Base-by-base conservation (phyloP, 1,284 basidiomycete genomes). In the Flammula alnicola region DNA sequence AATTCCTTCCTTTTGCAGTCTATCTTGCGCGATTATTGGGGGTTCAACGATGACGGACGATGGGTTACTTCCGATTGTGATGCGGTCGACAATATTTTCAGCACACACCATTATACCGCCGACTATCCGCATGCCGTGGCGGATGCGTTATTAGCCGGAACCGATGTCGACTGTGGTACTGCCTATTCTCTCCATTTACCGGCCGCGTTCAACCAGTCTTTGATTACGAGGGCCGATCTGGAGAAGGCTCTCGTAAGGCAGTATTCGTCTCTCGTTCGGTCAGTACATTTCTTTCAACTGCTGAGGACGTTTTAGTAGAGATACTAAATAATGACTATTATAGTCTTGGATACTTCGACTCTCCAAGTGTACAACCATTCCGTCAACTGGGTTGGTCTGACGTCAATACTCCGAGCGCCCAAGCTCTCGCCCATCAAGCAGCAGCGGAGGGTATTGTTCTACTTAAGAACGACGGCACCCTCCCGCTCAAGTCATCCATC, bases 291-390 rank as follows among this genome's bases (percentile, higher is more conserved):
- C 27, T 8, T 6, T 14, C 26, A 26, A 6, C 11, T 29, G 10
- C n/a, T 22, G 8, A 20, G n/a, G n/a, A n/a, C n/a, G n/a, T n/a
- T n/a, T n/a, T 14, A 14, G 26, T 32, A 6, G 29, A 16, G 25
- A 25, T 35, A 19, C 26, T 22, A 22, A 51, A 23, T 32, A 19
- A 23, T 39, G 9, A 26, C 25, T 42, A 17, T 17, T 25, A 17
- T 38, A 78, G 79, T 22, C 72, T 81, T 23, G 80, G 80, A 4
- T 82, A 79, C 63, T 81, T 83, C 56, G 80, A 83, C 52, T 69
- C 79, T 12, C 60, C 74, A 0, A 71, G 68, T 17, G 51, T 55
- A 3, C 80, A 82, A 59, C 78, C 80, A 4, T 81, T 72, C 63
- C 71, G 80, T 4, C 71, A 76, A 54, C 66, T 82, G 10, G 60